Evolutionary conservation across 2,329 filamentous ascomycete genomes (phyloP).

Genomic region (Coniochaeta ligniaria): DNA sequence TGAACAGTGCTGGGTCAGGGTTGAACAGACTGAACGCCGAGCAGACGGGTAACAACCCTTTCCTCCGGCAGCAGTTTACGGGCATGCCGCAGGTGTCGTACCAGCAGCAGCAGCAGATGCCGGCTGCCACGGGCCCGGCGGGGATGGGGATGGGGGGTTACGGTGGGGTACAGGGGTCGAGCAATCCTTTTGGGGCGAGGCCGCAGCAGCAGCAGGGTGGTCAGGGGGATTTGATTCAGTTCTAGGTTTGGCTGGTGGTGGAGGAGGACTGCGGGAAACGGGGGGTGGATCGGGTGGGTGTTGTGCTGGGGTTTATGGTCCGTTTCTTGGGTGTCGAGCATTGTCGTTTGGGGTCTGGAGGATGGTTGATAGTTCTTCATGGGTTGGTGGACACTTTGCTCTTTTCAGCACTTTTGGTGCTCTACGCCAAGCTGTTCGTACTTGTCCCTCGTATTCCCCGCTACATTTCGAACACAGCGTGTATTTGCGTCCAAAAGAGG

Average conservation of each 20-base stretch:
- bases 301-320: not conserved
- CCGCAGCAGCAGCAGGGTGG: conserved; percentile 40
- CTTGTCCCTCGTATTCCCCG: not conserved
- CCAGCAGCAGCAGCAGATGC: conserved; percentile 35
- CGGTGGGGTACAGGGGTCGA: conserved; percentile 32
- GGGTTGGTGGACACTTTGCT: not conserved
- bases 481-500: not conserved
- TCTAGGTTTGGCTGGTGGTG: conserved; percentile 39
- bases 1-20: conserved; percentile 90
- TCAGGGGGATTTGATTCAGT: conserved; percentile 52
- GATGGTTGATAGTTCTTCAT: not conserved
- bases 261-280: not conserved
- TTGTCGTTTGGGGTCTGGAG: not conserved
- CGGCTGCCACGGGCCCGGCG: conserved; percentile 49
- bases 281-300: not conserved
- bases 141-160: conserved; percentile 39
- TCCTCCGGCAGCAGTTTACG: conserved; percentile 76
- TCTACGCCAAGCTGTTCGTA: not conserved
- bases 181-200: conserved; percentile 53
- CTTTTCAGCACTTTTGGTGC: not conserved
- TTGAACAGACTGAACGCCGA: conserved; percentile 60
- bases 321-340: not conserved
- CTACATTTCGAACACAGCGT: not conserved
- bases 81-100: conserved; percentile 61
- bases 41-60: conserved; percentile 83